phyloP scores from a whole-genome alignment of 2,329 filamentous ascomycete genomes.

The Cladosporium sp. region DNA sequence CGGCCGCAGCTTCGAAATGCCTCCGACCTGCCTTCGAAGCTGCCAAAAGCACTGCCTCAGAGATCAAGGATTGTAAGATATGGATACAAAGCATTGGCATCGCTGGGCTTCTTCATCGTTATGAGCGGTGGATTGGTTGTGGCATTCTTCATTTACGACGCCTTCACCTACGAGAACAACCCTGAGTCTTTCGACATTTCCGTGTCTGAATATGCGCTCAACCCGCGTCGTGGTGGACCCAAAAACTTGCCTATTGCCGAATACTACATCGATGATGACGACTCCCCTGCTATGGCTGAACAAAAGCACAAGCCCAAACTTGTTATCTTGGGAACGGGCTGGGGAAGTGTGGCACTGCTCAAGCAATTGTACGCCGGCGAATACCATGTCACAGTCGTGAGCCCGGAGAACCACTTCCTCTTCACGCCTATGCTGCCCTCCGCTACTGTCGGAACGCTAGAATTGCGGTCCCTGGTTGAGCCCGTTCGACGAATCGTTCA shows the following conservation, averaged over 20 bases:
- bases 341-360: slow-evolving; percentile 88
- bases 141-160: slow-evolving; percentile 91
- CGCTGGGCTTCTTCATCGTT: slow-evolving; percentile 72
- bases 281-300: slow-evolving; percentile 66
- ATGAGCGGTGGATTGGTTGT: slow-evolving; percentile 69
- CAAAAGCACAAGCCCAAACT: slow-evolving; percentile 88
- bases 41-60: not conserved
- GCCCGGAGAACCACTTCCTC: slow-evolving; percentile 92
- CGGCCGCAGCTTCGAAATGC: slow-evolving; percentile 21
- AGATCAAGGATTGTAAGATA: slow-evolving; percentile 47
- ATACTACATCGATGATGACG: slow-evolving; percentile 84
- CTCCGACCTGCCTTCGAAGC: slow-evolving; percentile 7
- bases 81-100: slow-evolving; percentile 68
- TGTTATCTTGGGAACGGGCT: slow-evolving; percentile 90
- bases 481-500: slow-evolving; percentile 83
- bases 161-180: slow-evolving; percentile 80
- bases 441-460: slow-evolving; percentile 92
- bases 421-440: slow-evolving; percentile 98
- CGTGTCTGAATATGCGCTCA: slow-evolving; percentile 81
- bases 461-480: slow-evolving; percentile 87
- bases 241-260: slow-evolving; percentile 95
- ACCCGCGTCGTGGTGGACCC: slow-evolving; percentile 78
- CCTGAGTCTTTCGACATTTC: slow-evolving; percentile 68
- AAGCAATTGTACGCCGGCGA: slow-evolving; percentile 88
- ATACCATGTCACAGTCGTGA: slow-evolving; percentile 94